A percentile compares a stretch with the other conserved stretches of the same genome.
Conservation (phyloP, 768 basidiomycete genomes). For the Xerocomellus intermedius region DNA sequence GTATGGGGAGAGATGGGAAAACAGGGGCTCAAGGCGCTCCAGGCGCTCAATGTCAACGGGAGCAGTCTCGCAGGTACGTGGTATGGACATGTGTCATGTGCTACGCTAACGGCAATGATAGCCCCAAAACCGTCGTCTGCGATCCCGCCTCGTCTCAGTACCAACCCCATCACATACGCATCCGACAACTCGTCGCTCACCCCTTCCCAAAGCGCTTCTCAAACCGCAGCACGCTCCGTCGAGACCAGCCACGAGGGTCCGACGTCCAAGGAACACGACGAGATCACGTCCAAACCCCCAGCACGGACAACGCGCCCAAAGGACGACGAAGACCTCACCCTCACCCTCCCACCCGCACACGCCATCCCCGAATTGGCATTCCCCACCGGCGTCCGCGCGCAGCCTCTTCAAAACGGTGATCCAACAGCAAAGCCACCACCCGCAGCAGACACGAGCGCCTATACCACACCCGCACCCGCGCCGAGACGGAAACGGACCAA, state of each 20-base stretch:
- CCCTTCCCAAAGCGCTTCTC: slow-evolving; percentile 77
- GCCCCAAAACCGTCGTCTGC: slow-evolving; percentile 1
- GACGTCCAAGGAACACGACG: slow-evolving; percentile 3
- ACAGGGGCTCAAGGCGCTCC: slow-evolving; percentile 45
- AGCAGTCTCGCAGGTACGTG: slow-evolving; percentile 3
- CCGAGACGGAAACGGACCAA: slow-evolving; percentile 2
- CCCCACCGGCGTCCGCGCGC: slow-evolving; percentile 21
- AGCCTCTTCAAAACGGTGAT: background rate
- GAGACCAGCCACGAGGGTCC: slow-evolving; percentile 17
- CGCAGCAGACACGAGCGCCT: background rate
- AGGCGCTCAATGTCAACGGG: slow-evolving; percentile 10
- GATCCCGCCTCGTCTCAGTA: slow-evolving; percentile 2
- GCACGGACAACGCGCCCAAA: background rate
- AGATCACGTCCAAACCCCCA: background rate
- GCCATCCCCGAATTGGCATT: slow-evolving; percentile 27
- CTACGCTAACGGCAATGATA: background rate
- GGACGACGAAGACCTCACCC: slow-evolving; percentile 7
- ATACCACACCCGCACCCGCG: background rate
- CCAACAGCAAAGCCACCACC: background rate
- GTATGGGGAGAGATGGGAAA: slow-evolving; percentile 67
- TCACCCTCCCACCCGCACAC: slow-evolving; percentile 27
- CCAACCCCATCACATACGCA: slow-evolving; percentile 27
- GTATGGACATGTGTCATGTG: background rate
- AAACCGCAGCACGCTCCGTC: slow-evolving; percentile 32
- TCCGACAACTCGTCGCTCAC: slow-evolving; percentile 66